These are phyloP conservation scores for Farysia itapuensis DNA, from an alignment of 1,284 basidiomycete species.

Conservation along the genomic window DNA sequence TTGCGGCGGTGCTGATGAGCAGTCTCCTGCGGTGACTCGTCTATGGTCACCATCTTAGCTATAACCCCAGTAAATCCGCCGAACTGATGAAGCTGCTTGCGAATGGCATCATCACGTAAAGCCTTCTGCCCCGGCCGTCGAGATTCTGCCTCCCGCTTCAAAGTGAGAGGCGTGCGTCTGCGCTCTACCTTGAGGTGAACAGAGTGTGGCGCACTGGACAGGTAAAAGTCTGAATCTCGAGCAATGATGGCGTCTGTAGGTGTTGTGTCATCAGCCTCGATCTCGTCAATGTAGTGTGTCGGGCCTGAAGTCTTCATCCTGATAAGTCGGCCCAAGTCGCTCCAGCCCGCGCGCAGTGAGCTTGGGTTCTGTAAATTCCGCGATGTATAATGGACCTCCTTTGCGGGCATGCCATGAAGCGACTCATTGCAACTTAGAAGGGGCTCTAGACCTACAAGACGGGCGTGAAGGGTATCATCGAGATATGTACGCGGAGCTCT, in stretches of 20 bases:
- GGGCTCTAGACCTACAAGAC: constrained; percentile 10
- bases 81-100: too few species aligned
- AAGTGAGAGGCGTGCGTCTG: constrained; percentile 3
- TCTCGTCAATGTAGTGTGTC: constrained; percentile 24
- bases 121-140: too few species aligned
- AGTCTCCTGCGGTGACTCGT: too few species aligned
- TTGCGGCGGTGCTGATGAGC: too few species aligned
- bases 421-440: constrained; percentile 17
- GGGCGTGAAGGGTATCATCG: constrained; percentile 14
- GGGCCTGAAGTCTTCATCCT: constrained; percentile 8
- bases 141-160: too few species aligned
- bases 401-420: constrained; percentile 1
- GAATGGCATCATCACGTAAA: too few species aligned
- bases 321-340: constrained; percentile 22
- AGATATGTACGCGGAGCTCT: constrained; percentile 28
- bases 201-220: constrained; percentile 6
- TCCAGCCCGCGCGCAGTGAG: constrained; percentile 29
- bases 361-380: constrained; percentile 24
- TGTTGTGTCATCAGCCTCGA: constrained; percentile 8
- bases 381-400: constrained; percentile 7
- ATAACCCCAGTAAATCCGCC: too few species aligned
- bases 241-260: constrained; percentile 21
- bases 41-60: too few species aligned
- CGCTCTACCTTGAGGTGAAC: constrained; percentile 30
- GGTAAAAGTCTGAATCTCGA: constrained; percentile 14